Evolutionary conservation across 2,329 filamentous ascomycete species (phyloP), one percentile per base, ranked within the genome.

Genomic region (Immersiporthe knoxdaviesiana): DNA sequence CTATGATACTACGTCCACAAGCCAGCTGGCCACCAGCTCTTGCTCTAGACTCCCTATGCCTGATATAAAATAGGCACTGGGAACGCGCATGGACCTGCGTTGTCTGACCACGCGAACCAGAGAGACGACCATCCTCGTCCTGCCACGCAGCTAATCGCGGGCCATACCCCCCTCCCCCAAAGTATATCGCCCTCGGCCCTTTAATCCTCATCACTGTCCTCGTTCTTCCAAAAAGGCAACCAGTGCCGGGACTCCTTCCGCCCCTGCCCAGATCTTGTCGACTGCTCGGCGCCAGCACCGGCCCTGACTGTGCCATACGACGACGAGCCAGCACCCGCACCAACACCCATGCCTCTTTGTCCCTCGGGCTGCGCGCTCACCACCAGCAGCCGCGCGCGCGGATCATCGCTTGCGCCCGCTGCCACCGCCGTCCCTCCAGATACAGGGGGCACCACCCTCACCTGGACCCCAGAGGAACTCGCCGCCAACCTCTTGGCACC

Each of bases 211-310:
- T 71, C 69, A 30, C 63, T 63, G 5, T 67, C 69, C 50, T 71
- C 69, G 8, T 71, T 69, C 69, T 32, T 65, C 69, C 69, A 71
- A 30, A 71, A 69, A 24, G 69, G 69, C 54, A 69, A 24, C 21
- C 69, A 18, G 32, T 58, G 54, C 54, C 67, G 61, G 30, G 35
- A 14, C 6, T 39, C 62, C 61, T 50, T 52, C n/a, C 24, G n/a
- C 32, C 50, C 11, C 30, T 44, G 63, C n/a, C 44, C 67, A 32
- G 61, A 2, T 14, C 32, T n/a, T 12, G 37, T 30, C n/a, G 37
- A 37, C 30, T 21, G 41, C 47, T 10, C 59, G 14, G 39, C 44
- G n/a, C 35, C 44, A 58, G 21, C 65, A 47, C 32, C 41, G 8
- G 54, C 44, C 30, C 47, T 14, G 7, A 70, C 68, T 11, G 68